Base-by-base conservation (phyloP, 148 eudicot species). In the Diospyros kaki region DNA sequence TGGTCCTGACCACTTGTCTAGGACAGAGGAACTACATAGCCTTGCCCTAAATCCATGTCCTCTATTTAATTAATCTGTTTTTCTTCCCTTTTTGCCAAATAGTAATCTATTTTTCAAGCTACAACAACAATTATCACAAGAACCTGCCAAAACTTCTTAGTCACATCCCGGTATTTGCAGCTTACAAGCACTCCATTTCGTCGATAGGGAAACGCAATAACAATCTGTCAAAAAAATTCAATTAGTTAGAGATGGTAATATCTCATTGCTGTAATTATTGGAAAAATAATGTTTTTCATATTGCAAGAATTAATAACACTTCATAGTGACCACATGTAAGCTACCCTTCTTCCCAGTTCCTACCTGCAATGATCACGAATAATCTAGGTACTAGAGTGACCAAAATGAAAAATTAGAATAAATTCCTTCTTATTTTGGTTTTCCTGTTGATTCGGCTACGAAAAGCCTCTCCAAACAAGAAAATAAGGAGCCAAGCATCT, bases 121-220 rank as follows among this genome's bases (percentile, higher is more conserved):
- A 54, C 17, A 69, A 62, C 66, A 48, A 73, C 40, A 59, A 50
- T 66, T 60, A 44, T 45, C 46, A 62, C 43, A 41, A 68, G 18
- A 81, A 93, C 98, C 98, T 94, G 98, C 98, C 98, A 94, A 83
- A 92, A 94, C 58, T 65, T 85, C 86, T 94, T 94, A 66, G 46
- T 63, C 56, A 75, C 78, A 51, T 86, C 92, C 46, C 98, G 87
- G 71, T 92, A 94, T 80, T 94, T 94, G 90, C 98, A 94, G 80
- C 91, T 86, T 43, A 90, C 86, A 75, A 94, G 91, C 51, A 59
- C 81, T 73, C 90, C 91, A 46, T 88, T 78, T 77, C 90, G 79
- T 78, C 84, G 79, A 76, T 92, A 94, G 48, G 97, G 81, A 82
- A 94, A 94, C 51, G 98, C 98, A 80, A 94, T 88, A 42, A 76